Conservation (phyloP, 139 green algal species). For the Haematococcus lacustris region DNA sequence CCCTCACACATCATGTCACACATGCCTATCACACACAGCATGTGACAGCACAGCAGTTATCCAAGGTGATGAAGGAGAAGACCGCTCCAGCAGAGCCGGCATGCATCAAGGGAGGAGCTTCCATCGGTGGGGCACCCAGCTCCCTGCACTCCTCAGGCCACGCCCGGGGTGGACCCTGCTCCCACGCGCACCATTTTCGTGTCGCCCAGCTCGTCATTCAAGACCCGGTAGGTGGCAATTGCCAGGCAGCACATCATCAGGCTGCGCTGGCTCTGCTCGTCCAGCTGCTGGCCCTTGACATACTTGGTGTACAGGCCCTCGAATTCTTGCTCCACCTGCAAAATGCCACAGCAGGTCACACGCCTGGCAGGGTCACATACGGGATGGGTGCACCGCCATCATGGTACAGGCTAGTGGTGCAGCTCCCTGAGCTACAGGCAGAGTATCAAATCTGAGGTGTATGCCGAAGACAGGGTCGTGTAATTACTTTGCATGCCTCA, state of each 20-base stretch:
- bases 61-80: too few species aligned
- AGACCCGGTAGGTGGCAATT: constrained; percentile 24
- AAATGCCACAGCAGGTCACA: neutral
- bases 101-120: too few species aligned
- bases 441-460: neutral
- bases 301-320: constrained; percentile 15
- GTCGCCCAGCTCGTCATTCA: constrained; percentile 30
- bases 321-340: constrained; percentile 24
- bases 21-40: too few species aligned
- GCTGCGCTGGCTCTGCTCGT: constrained; percentile 5
- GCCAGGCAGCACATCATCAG: constrained; percentile 32
- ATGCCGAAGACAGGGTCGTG: neutral
- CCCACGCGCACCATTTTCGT: constrained; percentile 12
- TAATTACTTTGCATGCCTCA: neutral
- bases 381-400: neutral
- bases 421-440: neutral
- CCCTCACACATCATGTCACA: too few species aligned
- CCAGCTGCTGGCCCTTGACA: constrained; percentile 1
- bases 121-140: too few species aligned
- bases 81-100: too few species aligned
- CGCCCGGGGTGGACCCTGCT: too few species aligned
- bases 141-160: too few species aligned
- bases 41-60: too few species aligned
- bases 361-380: neutral
- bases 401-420: neutral